Conservation (phyloP, 2,329 filamentous ascomycete genomes). For the Penicillium sp. region DNA sequence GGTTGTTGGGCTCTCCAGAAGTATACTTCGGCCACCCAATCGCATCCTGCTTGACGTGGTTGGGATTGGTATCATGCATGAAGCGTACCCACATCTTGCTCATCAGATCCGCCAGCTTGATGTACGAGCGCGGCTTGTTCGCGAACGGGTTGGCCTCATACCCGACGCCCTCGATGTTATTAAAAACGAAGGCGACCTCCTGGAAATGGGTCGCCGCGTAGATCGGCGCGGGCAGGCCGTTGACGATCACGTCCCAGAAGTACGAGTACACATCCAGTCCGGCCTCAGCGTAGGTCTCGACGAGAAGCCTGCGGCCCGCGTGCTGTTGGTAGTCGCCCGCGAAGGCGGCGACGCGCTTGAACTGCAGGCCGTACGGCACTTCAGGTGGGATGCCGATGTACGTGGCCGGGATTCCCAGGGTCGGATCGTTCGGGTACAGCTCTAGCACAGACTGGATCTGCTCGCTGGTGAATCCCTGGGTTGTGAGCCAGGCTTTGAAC, state of each 20-base stretch:
- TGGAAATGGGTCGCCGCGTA: neutral
- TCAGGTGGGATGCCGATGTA: neutral
- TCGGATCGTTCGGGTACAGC: neutral
- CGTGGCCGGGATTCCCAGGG: neutral
- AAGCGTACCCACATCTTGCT: neutral
- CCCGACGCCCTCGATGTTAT: neutral
- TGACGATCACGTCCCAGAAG: neutral
- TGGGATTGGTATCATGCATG: neutral
- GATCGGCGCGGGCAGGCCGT: neutral
- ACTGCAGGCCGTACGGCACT: neutral
- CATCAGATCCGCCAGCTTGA: neutral
- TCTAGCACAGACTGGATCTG: neutral
- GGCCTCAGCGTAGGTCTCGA: neutral
- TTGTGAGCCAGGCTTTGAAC: neutral
- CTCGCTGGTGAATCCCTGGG: neutral
- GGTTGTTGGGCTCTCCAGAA: neutral
- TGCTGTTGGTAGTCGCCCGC: neutral
- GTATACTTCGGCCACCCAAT: neutral
- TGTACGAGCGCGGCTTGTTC: neutral
- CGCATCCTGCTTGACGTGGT: neutral
- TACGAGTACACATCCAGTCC: neutral
- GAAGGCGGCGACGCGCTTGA: neutral
- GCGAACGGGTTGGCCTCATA: neutral
- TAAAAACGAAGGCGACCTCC: neutral
- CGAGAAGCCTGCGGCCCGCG: neutral